Conservation (phyloP, 2,329 filamentous ascomycete genomes). For the Lithohypha guttulata region DNA sequence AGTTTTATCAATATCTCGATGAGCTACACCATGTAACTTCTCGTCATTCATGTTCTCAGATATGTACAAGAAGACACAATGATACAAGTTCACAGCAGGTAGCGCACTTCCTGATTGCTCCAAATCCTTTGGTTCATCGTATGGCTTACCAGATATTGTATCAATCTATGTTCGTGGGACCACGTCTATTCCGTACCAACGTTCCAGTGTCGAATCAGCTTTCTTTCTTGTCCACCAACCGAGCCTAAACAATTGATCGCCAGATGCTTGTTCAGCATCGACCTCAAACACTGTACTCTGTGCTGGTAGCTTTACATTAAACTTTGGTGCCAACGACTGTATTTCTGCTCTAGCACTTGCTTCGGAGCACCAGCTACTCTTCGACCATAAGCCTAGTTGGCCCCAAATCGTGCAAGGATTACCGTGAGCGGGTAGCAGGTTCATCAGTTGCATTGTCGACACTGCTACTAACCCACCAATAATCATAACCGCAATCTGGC, state of each 20-base stretch:
- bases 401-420: slow-evolving; percentile 19
- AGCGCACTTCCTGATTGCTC: too few species aligned
- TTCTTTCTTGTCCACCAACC: neutral
- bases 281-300: too few species aligned
- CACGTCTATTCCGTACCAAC: neutral
- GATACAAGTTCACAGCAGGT: too few species aligned
- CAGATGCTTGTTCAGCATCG: too few species aligned
- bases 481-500: slow-evolving; percentile 13
- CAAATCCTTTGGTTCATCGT: too few species aligned
- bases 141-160: too few species aligned
- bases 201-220: neutral
- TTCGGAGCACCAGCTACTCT: slow-evolving; percentile 10
- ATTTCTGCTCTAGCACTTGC: neutral
- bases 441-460: neutral
- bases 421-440: slow-evolving; percentile 9
- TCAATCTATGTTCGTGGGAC: neutral
- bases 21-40: too few species aligned
- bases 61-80: too few species aligned
- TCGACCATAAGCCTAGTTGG: slow-evolving; percentile 9
- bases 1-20: too few species aligned
- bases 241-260: neutral
- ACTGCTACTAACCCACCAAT: slow-evolving; percentile 7
- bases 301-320: too few species aligned
- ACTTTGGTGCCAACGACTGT: too few species aligned
- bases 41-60: too few species aligned